Evolutionary conservation across 1,139 yeast genomes (phyloP).

Genomic region (Saccharomyces hybrid): DNA sequence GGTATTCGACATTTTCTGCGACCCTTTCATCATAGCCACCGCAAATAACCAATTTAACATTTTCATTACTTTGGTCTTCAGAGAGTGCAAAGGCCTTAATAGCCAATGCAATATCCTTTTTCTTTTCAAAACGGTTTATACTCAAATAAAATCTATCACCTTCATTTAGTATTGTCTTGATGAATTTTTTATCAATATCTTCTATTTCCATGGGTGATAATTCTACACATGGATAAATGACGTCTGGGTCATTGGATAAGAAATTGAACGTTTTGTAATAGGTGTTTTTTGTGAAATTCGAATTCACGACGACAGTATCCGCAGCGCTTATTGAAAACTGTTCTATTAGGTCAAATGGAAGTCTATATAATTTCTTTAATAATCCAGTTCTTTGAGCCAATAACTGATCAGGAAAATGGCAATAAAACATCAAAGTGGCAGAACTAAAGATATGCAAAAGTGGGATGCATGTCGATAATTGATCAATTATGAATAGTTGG

Average conservation of each 20-base stretch:
- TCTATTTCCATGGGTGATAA: constrained; percentile 17
- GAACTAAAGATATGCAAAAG: constrained; percentile 44
- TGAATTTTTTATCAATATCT: constrained; percentile 16
- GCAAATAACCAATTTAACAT: constrained; percentile 53
- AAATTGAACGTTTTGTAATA: constrained; percentile 56
- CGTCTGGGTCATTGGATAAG: constrained; percentile 43
- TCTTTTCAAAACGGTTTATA: constrained; percentile 80
- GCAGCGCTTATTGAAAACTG: constrained; percentile 71
- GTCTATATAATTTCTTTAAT: constrained; percentile 58
- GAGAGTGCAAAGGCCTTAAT: constrained; percentile 50
- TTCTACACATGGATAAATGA: constrained; percentile 87
- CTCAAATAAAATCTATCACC: constrained; percentile 49
- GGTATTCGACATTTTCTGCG: constrained; percentile 65
- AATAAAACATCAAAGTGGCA: constrained; percentile 61
- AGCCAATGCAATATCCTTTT: constrained; percentile 77
- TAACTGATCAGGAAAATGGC: constrained; percentile 92
- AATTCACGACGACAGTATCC: constrained; percentile 79
- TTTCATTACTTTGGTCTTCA: constrained; percentile 19
- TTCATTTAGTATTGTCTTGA: constrained; percentile 16
- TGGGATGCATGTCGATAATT: constrained; percentile 80
- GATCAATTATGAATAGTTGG: constrained; percentile 82
- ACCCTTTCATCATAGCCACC: constrained; percentile 91
- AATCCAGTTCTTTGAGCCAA: constrained; percentile 53
- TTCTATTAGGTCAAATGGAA: constrained; percentile 77
- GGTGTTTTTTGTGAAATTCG: constrained; percentile 67